A percentile compares a stretch with the other conserved stretches of the same genome.
phyloP scores from a whole-genome alignment of 495 filamentous ascomycete species.

The Staphylotrichum longicolle region DNA sequence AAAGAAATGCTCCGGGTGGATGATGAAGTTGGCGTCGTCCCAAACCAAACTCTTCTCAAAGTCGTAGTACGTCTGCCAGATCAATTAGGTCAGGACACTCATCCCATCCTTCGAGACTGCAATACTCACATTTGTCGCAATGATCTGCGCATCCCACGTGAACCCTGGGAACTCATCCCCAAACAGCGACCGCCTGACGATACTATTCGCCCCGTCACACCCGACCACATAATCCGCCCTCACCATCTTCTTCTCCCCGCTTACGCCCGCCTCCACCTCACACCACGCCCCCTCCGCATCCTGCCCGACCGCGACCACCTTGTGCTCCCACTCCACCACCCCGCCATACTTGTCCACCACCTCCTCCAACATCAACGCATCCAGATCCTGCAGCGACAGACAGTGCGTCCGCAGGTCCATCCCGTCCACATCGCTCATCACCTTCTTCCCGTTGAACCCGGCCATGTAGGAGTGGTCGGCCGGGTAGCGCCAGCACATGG shows the following conservation, averaged over 20 bases:
- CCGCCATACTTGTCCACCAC: slow-evolving; percentile 38
- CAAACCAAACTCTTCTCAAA: slow-evolving; percentile 38
- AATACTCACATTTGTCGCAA: slow-evolving; percentile 55
- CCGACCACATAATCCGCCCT: slow-evolving; percentile 53
- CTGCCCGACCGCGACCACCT: slow-evolving; percentile 49
- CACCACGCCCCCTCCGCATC: slow-evolving; percentile 45
- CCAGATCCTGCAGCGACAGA: slow-evolving; percentile 37
- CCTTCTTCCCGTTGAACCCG: slow-evolving; percentile 18
- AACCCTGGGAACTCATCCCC: slow-evolving; percentile 57
- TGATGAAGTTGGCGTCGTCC: slow-evolving; percentile 53
- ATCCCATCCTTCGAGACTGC: background rate
- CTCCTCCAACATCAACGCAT: slow-evolving; percentile 48
- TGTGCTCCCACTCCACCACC: slow-evolving; percentile 44
- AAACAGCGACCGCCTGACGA: slow-evolving; percentile 53
- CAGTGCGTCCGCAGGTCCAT: slow-evolving; percentile 39
- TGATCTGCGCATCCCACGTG: slow-evolving; percentile 58
- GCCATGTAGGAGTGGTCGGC: background rate
- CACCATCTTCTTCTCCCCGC: slow-evolving; percentile 35
- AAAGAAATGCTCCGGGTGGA: slow-evolving; percentile 42
- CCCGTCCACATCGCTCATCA: slow-evolving; percentile 20
- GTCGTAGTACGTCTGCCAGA: slow-evolving; percentile 24
- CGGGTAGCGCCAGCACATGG: slow-evolving; percentile 49
- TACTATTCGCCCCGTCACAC: slow-evolving; percentile 60
- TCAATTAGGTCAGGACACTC: background rate
- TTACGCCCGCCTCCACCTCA: slow-evolving; percentile 43